Base-by-base conservation (phyloP, 2,329 filamentous ascomycete species). In the Nothopassalora personata region DNA sequence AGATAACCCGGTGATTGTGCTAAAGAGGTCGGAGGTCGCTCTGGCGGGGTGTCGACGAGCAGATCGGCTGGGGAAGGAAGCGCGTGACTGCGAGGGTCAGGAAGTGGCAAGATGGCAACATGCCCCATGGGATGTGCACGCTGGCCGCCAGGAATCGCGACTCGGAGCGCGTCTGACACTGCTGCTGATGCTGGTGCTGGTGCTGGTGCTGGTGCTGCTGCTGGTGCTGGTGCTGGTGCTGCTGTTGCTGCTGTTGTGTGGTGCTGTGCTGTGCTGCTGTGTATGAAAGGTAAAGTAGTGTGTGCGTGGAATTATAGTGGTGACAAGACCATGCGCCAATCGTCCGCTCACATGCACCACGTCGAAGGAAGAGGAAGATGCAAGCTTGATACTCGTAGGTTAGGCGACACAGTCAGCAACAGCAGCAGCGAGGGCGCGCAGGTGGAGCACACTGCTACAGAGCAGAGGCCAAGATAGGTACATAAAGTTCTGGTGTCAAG, bases 1-100 rank as follows among this genome's bases (percentile, higher is more conserved):
- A 60, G 48, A 31, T 31, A 19, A 28, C 34, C 60, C 30, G 52
- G 43, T 50, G 54, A 55, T 54, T 49, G 58, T 53, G 49, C 11
- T 19, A 28, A 33, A n/a, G 47, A 50, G 27, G 27, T 31, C n/a
- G n/a, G 49, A 31, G 49, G 49, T 34, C 6, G 28, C 18, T 49
- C 46, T 27, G 28, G 46, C 19, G 46, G 28, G 46, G 46, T 27
- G 19, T 27, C 18, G 46, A 28, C 18, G 46, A 28, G 46, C 11
- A 28, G 5, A 5, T 31, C 46, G 46, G 46, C 39, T n/a, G 39
- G 39, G 13, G 39, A 49, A 30, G 45, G 47, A 33, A 50, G 15
- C 23, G n/a, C 43, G 47, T 18, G 54, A 33, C 28, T 23, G 48
- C 23, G 46, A 49, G 28, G 3, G 46, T 28, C 46, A 49, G 28